phyloP scores from a whole-genome alignment of 805 yeast species.

The Wickerhamomyces canadensis region DNA sequence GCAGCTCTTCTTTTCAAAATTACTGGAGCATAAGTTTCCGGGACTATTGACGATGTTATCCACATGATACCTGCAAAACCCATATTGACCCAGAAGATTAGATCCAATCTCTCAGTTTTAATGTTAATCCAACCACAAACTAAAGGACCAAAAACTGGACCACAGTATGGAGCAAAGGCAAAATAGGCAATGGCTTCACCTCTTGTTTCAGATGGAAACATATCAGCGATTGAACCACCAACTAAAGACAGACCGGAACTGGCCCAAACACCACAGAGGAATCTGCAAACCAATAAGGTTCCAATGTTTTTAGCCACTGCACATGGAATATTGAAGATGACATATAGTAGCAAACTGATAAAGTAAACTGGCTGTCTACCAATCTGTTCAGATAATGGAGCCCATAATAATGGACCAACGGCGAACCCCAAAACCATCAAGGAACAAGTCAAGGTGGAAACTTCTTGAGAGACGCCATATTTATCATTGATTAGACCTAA shows the following conservation, averaged over 20 bases:
- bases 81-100: slow-evolving; percentile 87
- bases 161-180: slow-evolving; percentile 89
- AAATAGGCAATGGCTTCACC: slow-evolving; percentile 89
- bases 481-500: slow-evolving; percentile 59
- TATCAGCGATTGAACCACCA: slow-evolving; percentile 88
- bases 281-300: slow-evolving; percentile 74
- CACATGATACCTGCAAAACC: slow-evolving; percentile 86
- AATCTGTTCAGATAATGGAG: slow-evolving; percentile 79
- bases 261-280: slow-evolving; percentile 81
- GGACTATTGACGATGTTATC: slow-evolving; percentile 57
- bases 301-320: slow-evolving; percentile 82
- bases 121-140: slow-evolving; percentile 82
- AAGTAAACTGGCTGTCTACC: slow-evolving; percentile 85
- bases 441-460: slow-evolving; percentile 73
- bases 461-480: slow-evolving; percentile 70
- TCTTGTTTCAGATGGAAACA: slow-evolving; percentile 75
- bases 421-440: slow-evolving; percentile 87
- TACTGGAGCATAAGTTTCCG: slow-evolving; percentile 91
- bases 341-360: slow-evolving; percentile 67
- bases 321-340: slow-evolving; percentile 80
- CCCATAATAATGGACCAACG: slow-evolving; percentile 84
- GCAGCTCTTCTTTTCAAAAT: slow-evolving; percentile 63
- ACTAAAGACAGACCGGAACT: slow-evolving; percentile 80
- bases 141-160: slow-evolving; percentile 86
- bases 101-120: slow-evolving; percentile 59